phyloP scores from a whole-genome alignment of 768 basidiomycete genomes.

The Cystofilobasidium ferigula region DNA sequence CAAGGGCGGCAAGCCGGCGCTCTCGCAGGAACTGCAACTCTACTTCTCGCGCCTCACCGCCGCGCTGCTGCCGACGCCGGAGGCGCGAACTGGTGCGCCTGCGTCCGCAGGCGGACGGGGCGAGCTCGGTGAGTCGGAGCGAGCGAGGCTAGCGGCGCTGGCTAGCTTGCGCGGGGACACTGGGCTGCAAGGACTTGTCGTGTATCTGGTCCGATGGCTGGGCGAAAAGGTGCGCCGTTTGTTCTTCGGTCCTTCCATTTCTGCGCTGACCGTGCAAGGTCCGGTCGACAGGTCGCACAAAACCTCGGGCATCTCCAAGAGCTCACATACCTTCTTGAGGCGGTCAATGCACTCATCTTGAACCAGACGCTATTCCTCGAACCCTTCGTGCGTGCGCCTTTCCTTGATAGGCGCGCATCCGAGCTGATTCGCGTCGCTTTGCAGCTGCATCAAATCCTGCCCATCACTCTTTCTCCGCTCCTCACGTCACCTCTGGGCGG shows the following conservation, averaged over 20 bases:
- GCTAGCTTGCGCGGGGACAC: slow-evolving; percentile 81
- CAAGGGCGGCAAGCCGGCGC: slow-evolving; percentile 54
- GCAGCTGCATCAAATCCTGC: slow-evolving; percentile 90
- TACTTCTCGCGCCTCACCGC: slow-evolving; percentile 86
- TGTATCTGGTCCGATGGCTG: slow-evolving; percentile 90
- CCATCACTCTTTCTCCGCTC: slow-evolving; percentile 80
- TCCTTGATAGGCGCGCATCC: not conserved
- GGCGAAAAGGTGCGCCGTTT: slow-evolving; percentile 52
- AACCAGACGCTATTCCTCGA: slow-evolving; percentile 86
- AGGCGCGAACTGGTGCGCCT: not conserved
- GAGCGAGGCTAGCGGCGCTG: slow-evolving; percentile 74
- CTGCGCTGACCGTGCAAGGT: too few species aligned
- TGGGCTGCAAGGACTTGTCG: slow-evolving; percentile 77
- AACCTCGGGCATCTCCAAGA: slow-evolving; percentile 50
- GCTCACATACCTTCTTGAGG: slow-evolving; percentile 72
- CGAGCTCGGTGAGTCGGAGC: slow-evolving; percentile 38
- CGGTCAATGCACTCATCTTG: slow-evolving; percentile 69
- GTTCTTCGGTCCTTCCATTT: not conserved
- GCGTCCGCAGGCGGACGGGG: not conserved
- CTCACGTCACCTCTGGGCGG: slow-evolving; percentile 74
- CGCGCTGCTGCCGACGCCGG: slow-evolving; percentile 54
- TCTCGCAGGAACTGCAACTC: slow-evolving; percentile 85
- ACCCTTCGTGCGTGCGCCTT: slow-evolving; percentile 65
- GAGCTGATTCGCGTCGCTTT: not conserved
- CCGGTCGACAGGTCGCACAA: slow-evolving; percentile 43